Conservation (phyloP, 805 yeast species). For the Yarrowia yakushimensis region DNA sequence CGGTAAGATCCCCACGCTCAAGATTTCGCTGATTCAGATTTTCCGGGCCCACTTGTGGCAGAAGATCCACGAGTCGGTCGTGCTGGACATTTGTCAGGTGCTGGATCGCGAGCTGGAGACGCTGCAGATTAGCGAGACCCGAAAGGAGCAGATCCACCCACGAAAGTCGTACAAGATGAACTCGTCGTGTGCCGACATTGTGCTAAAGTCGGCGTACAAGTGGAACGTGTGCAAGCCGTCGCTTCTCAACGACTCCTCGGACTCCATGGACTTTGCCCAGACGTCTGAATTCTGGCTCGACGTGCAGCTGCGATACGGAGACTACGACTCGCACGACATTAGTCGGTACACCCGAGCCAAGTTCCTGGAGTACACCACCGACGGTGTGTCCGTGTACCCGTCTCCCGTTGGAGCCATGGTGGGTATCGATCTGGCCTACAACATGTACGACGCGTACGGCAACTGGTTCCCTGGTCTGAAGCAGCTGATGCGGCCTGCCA, state of each 20-base stretch:
- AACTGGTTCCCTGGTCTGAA: slow-evolving; percentile 97
- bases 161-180: slow-evolving; percentile 96
- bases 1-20: slow-evolving; percentile 96
- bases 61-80: slow-evolving; percentile 93
- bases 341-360: slow-evolving; percentile 91
- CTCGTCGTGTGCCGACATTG: slow-evolving; percentile 89
- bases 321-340: slow-evolving; percentile 95
- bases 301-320: slow-evolving; percentile 93
- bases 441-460: slow-evolving; percentile 94
- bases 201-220: slow-evolving; percentile 64
- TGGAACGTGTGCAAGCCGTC: slow-evolving; percentile 84
- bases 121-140: slow-evolving; percentile 77
- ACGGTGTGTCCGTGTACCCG: slow-evolving; percentile 80
- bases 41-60: slow-evolving; percentile 99
- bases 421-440: slow-evolving; percentile 90
- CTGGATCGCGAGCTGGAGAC: slow-evolving; percentile 82
- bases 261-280: slow-evolving; percentile 53
- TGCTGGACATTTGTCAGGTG: slow-evolving; percentile 88
- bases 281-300: slow-evolving; percentile 85
- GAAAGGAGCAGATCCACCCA: slow-evolving; percentile 92
- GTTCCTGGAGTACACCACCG: slow-evolving; percentile 88
- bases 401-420: slow-evolving; percentile 89
- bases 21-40: slow-evolving; percentile 90
- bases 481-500: slow-evolving; percentile 81
- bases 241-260: slow-evolving; percentile 66